Evolutionary conservation across 75 land plant species (phyloP).

Genomic region (Sequoia sempervirens): DNA sequence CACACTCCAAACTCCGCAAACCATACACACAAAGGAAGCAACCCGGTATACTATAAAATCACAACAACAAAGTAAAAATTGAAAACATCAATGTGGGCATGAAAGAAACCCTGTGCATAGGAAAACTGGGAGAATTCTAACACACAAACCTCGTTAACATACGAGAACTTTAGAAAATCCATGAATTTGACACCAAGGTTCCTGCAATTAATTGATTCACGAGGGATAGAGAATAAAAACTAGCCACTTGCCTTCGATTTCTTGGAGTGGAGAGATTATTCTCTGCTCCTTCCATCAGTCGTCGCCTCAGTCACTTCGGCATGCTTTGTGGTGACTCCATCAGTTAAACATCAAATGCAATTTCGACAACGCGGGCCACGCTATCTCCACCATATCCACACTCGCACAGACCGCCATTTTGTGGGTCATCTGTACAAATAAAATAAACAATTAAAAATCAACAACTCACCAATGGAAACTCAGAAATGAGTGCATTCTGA

Average conservation of each 20-base stretch:
- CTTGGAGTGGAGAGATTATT: slow-evolving; percentile 40
- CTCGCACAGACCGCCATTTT: not conserved
- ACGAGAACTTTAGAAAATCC: not conserved
- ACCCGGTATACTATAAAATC: no score
- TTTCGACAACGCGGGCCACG: not conserved
- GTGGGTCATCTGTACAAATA: not conserved
- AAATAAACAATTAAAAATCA: not conserved
- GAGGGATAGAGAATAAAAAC: slow-evolving; percentile 18
- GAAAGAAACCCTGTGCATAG: not conserved
- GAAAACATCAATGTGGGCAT: not conserved
- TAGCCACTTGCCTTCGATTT: slow-evolving; percentile 77
- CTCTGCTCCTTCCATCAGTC: slow-evolving; percentile 36
- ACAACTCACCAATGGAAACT: not conserved
- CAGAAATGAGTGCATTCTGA: not conserved
- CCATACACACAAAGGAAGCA: no score
- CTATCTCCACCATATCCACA: not conserved
- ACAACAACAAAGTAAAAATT: no score
- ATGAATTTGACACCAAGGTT: not conserved
- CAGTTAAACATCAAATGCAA: no score
- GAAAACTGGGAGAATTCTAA: not conserved
- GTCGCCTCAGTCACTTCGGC: slow-evolving; percentile 41
- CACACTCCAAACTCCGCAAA: no score
- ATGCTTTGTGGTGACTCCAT: slow-evolving; percentile 15
- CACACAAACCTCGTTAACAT: not conserved
- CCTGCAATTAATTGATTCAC: not conserved